A percentile compares a stretch with the other conserved stretches of the same genome.
These are phyloP conservation scores for Boletellus sp. DNA, from an alignment of 1,284 basidiomycete genomes.

Conservation along the genomic window DNA sequence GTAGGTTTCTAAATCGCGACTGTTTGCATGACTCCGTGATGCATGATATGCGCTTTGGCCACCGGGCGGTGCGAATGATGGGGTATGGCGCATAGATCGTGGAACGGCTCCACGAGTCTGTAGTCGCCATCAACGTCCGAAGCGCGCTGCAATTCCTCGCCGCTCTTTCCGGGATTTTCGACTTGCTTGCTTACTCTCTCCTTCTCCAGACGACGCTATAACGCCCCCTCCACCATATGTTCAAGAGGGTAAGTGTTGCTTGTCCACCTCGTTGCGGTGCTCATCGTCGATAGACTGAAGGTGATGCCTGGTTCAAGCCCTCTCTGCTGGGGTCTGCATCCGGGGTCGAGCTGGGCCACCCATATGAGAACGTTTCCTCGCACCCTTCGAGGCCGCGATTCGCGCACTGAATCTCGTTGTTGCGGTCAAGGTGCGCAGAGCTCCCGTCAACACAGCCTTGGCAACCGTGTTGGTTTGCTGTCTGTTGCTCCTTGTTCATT, in stretches of 20 bases:
- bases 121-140: too few species aligned
- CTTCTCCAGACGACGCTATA: constrained; percentile 16
- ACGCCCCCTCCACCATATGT: constrained; percentile 34
- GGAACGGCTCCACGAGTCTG: too few species aligned
- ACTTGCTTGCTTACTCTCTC: background rate
- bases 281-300: constrained; percentile 40
- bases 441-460: constrained; percentile 73
- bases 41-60: background rate
- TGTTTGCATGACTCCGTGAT: background rate
- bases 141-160: background rate
- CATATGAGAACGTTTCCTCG: constrained; percentile 66
- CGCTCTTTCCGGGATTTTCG: constrained; percentile 1
- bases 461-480: constrained; percentile 47
- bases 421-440: constrained; percentile 76
- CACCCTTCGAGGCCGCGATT: constrained; percentile 70
- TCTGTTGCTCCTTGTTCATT: background rate
- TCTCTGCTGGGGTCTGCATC: constrained; percentile 59
- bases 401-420: constrained; percentile 76
- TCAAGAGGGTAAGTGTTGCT: constrained; percentile 18
- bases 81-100: background rate
- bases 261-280: too few species aligned
- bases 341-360: constrained; percentile 56
- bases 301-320: constrained; percentile 53
- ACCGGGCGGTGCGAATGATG: background rate
- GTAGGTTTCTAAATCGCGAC: background rate